Conservation (phyloP, 1,139 yeast genomes). For the Scheffersomyces parashehatae region DNA sequence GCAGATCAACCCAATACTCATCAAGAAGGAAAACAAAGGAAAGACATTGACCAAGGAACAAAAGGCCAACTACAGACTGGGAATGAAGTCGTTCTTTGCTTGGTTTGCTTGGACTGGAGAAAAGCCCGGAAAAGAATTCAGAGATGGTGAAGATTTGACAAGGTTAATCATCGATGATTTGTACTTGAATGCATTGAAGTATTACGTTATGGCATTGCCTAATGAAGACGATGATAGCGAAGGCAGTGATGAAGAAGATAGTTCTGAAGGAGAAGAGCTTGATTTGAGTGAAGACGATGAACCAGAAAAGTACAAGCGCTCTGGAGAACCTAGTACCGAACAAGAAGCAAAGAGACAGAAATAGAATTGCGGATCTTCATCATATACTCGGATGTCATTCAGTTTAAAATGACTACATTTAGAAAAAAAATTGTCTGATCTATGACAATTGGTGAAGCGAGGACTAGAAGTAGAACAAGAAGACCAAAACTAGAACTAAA, state of each 20-base stretch:
- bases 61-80: constrained; percentile 61
- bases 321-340: neutral
- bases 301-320: constrained; percentile 8
- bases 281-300: constrained; percentile 53
- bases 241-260: constrained; percentile 53
- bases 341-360: neutral
- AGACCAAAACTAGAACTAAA: too few species aligned
- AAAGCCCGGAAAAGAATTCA: constrained; percentile 71
- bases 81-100: constrained; percentile 74
- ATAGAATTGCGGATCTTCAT: neutral
- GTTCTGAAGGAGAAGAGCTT: constrained; percentile 55
- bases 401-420: too few species aligned
- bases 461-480: too few species aligned
- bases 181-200: constrained; percentile 71
- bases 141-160: constrained; percentile 71
- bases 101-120: constrained; percentile 77
- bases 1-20: constrained; percentile 51
- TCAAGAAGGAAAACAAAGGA: constrained; percentile 35
- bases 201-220: constrained; percentile 67
- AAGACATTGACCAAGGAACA: constrained; percentile 46
- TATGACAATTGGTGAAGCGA: too few species aligned
- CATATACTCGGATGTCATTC: too few species aligned
- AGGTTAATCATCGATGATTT: constrained; percentile 63
- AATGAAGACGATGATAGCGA: constrained; percentile 56
- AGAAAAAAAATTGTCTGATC: too few species aligned